phyloP scores from a whole-genome alignment of 2,329 filamentous ascomycete species.

The Orbilia oligospora region DNA sequence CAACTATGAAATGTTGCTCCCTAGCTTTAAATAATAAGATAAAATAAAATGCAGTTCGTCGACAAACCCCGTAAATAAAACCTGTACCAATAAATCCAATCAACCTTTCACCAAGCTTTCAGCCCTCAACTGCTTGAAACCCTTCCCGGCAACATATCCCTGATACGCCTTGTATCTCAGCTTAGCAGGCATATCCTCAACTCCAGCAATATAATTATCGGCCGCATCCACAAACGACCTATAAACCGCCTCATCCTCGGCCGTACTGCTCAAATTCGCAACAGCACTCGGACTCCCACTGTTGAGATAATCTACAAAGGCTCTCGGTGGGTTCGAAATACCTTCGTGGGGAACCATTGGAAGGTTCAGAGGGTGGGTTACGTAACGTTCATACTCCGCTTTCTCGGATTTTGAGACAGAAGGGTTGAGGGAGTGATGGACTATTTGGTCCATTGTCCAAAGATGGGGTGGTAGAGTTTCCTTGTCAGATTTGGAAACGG shows the following conservation, averaged over 20 bases:
- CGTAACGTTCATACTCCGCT: constrained; percentile 89
- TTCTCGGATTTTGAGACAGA: constrained; percentile 82
- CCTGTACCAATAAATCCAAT: background rate
- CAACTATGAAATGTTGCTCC: background rate
- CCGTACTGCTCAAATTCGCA: constrained; percentile 70
- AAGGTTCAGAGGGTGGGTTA: constrained; percentile 88
- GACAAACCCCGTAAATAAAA: background rate
- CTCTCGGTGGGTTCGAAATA: constrained; percentile 67
- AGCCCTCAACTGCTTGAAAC: constrained; percentile 62
- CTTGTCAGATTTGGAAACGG: constrained; percentile 42
- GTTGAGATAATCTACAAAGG: constrained; percentile 65
- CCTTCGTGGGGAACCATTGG: constrained; percentile 79
- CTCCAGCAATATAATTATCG: constrained; percentile 88
- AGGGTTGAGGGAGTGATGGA: constrained; percentile 87
- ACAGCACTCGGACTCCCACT: constrained; percentile 61
- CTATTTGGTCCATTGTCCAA: constrained; percentile 88
- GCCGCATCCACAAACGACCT: constrained; percentile 81
- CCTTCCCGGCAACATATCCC: constrained; percentile 80
- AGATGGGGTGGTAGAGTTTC: constrained; percentile 47
- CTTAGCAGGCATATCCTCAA: constrained; percentile 82
- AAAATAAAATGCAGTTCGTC: background rate
- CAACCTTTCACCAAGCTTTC: constrained; percentile 53
- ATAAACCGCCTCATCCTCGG: constrained; percentile 81
- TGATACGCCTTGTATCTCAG: constrained; percentile 97
- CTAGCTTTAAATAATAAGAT: background rate